These are phyloP conservation scores for Paecilomyces formosus DNA, from an alignment of 2,329 filamentous ascomycete genomes.

Conservation along the genomic window DNA sequence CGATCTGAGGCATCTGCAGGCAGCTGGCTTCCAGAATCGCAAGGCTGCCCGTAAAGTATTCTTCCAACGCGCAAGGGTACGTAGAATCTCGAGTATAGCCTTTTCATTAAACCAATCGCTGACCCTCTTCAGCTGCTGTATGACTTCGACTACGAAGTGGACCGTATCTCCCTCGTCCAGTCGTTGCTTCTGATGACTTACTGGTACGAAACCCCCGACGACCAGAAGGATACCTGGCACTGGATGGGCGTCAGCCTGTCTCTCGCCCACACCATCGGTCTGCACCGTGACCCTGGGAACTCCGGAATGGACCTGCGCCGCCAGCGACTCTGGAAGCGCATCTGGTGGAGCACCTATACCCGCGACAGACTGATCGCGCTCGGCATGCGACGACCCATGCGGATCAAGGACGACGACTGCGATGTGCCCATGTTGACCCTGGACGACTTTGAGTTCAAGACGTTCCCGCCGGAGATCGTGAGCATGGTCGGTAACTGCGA, in stretches of 20 bases:
- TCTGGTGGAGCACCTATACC: constrained; percentile 98
- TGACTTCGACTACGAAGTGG: constrained; percentile 90
- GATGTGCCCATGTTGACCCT: constrained; percentile 85
- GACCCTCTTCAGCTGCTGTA: constrained; percentile 61
- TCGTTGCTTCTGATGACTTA: constrained; percentile 88
- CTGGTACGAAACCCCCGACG: constrained; percentile 95
- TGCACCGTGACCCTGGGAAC: constrained; percentile 77
- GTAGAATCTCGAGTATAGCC: constrained; percentile 22
- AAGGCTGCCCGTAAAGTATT: constrained; percentile 81
- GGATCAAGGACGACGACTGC: constrained; percentile 89
- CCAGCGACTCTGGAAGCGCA: constrained; percentile 83
- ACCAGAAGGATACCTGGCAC: constrained; percentile 97
- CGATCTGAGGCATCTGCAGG: constrained; percentile 66
- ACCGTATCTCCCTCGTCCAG: constrained; percentile 82
- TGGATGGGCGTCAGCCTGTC: constrained; percentile 98
- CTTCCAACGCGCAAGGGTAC: constrained; percentile 77
- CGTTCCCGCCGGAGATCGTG: constrained; percentile 59
- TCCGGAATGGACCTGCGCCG: constrained; percentile 67
- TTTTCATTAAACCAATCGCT: neutral
- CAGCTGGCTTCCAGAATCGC: constrained; percentile 68
- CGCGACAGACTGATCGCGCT: constrained; percentile 85
- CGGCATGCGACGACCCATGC: constrained; percentile 85
- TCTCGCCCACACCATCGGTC: constrained; percentile 83
- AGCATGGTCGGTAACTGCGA: constrained; percentile 64
- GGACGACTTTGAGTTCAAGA: constrained; percentile 72